A percentile compares a stretch with the other conserved stretches of the same genome.
These are phyloP conservation scores for Fusarium irregulare DNA, from an alignment of 2,329 filamentous ascomycete genomes.

Conservation along the genomic window DNA sequence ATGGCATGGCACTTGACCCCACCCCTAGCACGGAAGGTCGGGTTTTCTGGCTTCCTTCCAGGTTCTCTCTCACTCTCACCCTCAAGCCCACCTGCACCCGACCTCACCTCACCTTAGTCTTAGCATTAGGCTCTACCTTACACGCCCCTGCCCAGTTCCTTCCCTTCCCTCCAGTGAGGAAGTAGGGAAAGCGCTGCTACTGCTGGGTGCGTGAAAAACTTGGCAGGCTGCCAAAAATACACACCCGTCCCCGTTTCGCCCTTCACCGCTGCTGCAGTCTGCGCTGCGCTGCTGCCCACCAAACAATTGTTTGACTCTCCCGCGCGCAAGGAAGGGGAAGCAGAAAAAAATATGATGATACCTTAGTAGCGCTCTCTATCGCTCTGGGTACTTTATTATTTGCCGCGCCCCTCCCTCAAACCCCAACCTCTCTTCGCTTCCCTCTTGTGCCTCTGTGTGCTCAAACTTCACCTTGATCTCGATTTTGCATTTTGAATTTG, in stretches of 20 bases:
- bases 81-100: slow-evolving; percentile 7
- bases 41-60: slow-evolving; percentile 26
- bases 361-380: slow-evolving; percentile 4
- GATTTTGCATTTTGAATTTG: slow-evolving; percentile 34
- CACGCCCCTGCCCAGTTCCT: slow-evolving; percentile 24
- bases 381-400: slow-evolving; percentile 41
- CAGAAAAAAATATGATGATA: slow-evolving; percentile 40
- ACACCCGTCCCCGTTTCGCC: slow-evolving; percentile 37
- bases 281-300: slow-evolving; percentile 42
- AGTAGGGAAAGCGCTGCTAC: not conserved
- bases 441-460: slow-evolving; percentile 37
- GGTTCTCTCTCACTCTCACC: slow-evolving; percentile 14
- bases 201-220: slow-evolving; percentile 31
- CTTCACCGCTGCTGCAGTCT: slow-evolving; percentile 32
- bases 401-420: slow-evolving; percentile 42
- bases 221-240: slow-evolving; percentile 40
- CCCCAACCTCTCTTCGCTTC: slow-evolving; percentile 42
- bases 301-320: slow-evolving; percentile 45
- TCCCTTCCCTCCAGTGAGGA: slow-evolving; percentile 20
- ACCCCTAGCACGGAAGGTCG: slow-evolving; percentile 30
- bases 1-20: slow-evolving; percentile 36
- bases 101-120: slow-evolving; percentile 15
- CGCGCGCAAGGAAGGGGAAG: slow-evolving; percentile 21
- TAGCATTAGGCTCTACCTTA: slow-evolving; percentile 16
- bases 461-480: slow-evolving; percentile 40